A percentile compares a stretch with the other conserved stretches of the same genome.
Conservation (phyloP, 208 protist species). For the Trypanosoma conorhini region DNA sequence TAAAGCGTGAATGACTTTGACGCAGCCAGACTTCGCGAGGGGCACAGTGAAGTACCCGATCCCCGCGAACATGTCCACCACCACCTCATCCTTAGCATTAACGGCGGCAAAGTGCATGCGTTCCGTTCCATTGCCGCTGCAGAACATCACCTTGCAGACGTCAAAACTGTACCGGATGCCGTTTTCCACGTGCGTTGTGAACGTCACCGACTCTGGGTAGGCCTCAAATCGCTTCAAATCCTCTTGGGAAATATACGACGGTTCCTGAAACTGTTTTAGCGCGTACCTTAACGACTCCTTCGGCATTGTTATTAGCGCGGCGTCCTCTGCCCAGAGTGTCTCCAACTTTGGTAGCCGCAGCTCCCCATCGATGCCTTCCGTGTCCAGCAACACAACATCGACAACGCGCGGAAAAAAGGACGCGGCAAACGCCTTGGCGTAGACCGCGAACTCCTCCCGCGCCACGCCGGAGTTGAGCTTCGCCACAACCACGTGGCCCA, state of each 20-base stretch:
- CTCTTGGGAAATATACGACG: constrained; percentile 1
- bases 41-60: constrained; percentile 94
- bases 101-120: constrained; percentile 85
- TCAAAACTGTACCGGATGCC: constrained; percentile 89
- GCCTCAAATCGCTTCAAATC: constrained; percentile 18
- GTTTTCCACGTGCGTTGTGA: constrained; percentile 90
- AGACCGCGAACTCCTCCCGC: constrained; percentile 36
- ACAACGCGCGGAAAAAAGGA: constrained; percentile 64
- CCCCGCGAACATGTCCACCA: constrained; percentile 94
- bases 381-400: constrained; percentile 76
- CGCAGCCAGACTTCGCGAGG: constrained; percentile 68
- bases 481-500: constrained; percentile 85
- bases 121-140: constrained; percentile 92
- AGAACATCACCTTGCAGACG: constrained; percentile 88
- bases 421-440: constrained; percentile 55
- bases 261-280: constrained; percentile 5
- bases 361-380: constrained; percentile 72
- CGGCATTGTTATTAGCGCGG: constrained; percentile 11
- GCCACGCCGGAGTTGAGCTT: constrained; percentile 58
- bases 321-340: constrained; percentile 30
- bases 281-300: constrained; percentile 16
- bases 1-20: constrained; percentile 65
- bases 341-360: constrained; percentile 65
- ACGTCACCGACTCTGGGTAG: constrained; percentile 49
- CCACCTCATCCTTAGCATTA: constrained; percentile 62